A percentile compares a stretch with the other conserved stretches of the same genome.
Evolutionary conservation across 2,329 filamentous ascomycete genomes (phyloP).

Genomic region (Alternaria incomplexa): DNA sequence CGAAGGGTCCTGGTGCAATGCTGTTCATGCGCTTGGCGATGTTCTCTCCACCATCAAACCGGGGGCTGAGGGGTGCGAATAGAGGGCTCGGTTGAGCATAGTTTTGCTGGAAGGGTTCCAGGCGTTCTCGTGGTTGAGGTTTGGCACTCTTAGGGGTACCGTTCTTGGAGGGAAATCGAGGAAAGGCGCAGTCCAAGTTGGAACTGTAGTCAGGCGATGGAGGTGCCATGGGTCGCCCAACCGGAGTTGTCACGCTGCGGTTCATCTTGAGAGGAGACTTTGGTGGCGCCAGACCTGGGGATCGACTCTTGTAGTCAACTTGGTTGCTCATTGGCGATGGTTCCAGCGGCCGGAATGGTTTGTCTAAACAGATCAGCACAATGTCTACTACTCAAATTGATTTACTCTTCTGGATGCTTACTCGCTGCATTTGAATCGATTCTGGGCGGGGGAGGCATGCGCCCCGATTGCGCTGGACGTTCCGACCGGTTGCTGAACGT

Average conservation of each 20-base stretch:
- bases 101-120: constrained; percentile 34
- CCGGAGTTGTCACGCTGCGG: constrained; percentile 45
- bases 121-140: constrained; percentile 27
- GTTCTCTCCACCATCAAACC: constrained; percentile 48
- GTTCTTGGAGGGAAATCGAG: constrained; percentile 57
- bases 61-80: constrained; percentile 59
- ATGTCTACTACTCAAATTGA: background rate
- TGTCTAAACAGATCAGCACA: constrained; percentile 38
- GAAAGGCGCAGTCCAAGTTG: constrained; percentile 60
- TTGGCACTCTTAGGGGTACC: constrained; percentile 31
- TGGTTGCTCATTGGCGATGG: constrained; percentile 37
- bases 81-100: constrained; percentile 44
- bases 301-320: constrained; percentile 30
- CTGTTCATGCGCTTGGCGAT: constrained; percentile 68
- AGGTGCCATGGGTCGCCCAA: constrained; percentile 39
- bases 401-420: constrained; percentile 48
- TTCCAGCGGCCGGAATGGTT: constrained; percentile 41
- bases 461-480: constrained; percentile 48
- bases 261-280: constrained; percentile 39
- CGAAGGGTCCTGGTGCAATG: constrained; percentile 72
- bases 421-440: constrained; percentile 66
- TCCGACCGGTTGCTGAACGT: constrained; percentile 38
- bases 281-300: constrained; percentile 31
- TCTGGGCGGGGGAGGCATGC: constrained; percentile 57
- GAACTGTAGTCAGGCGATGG: constrained; percentile 41